These are phyloP conservation scores for Nidula niveotomentosa DNA, from an alignment of 1,284 basidiomycete genomes.

Conservation along the genomic window DNA sequence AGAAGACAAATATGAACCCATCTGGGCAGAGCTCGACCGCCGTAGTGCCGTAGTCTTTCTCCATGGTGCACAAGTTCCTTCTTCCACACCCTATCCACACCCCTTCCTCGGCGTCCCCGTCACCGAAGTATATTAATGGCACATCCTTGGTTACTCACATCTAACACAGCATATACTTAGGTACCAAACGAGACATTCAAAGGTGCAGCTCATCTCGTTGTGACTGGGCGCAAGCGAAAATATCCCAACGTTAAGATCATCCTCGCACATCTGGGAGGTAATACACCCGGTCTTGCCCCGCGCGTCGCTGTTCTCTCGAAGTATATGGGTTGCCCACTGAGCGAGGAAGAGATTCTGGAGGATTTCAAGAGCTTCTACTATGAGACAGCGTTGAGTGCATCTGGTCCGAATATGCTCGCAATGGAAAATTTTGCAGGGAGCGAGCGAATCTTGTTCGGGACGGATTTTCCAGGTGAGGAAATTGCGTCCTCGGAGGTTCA, in stretches of 20 bases:
- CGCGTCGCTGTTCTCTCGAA: slow-evolving; percentile 64
- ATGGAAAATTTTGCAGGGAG: slow-evolving; percentile 46
- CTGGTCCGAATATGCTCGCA: slow-evolving; percentile 46
- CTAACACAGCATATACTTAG: slow-evolving; percentile 27
- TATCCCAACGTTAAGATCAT: slow-evolving; percentile 60
- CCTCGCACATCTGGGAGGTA: slow-evolving; percentile 70
- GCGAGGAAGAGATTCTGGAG: slow-evolving; percentile 57
- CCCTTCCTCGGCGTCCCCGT: slow-evolving; percentile 63
- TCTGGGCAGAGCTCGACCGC: slow-evolving; percentile 66
- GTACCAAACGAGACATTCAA: slow-evolving; percentile 80
- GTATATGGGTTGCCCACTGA: slow-evolving; percentile 64
- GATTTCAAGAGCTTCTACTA: slow-evolving; percentile 72
- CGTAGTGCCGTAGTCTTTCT: slow-evolving; percentile 62
- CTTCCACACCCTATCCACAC: slow-evolving; percentile 62
- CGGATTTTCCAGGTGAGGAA: slow-evolving; percentile 68
- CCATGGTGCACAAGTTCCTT: slow-evolving; percentile 66
- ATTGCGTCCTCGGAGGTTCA: background rate
- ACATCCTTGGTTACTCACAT: background rate
- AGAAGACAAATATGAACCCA: slow-evolving; percentile 55
- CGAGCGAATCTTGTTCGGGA: slow-evolving; percentile 61
- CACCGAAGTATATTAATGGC: slow-evolving; percentile 46
- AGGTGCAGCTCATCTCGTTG: slow-evolving; percentile 72
- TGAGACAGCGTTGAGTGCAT: slow-evolving; percentile 64
- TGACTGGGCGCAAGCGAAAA: slow-evolving; percentile 63
- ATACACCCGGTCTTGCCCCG: slow-evolving; percentile 55